Percentiles rank a stretch among this genome's conserved stretches.
Evolutionary conservation across 306 rosid genomes (phyloP).

Genomic region (apple (Malus domestica)): DNA sequence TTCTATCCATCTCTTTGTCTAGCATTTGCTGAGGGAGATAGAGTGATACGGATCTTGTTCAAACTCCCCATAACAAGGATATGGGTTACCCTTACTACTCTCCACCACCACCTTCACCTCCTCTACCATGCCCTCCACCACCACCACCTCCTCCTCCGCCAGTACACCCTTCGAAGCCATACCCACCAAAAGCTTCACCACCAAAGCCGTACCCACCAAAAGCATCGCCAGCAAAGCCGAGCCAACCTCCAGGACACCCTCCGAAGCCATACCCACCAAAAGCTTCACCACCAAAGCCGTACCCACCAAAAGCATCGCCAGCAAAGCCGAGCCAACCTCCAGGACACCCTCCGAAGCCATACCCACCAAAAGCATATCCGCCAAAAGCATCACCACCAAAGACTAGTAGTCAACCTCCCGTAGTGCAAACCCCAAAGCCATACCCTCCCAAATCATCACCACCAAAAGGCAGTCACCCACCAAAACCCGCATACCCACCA

Average conservation of each 20-base stretch:
- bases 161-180: neutral
- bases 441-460: neutral
- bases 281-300: neutral
- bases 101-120: constrained; percentile 33
- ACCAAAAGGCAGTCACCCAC: neutral
- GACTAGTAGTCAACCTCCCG: neutral
- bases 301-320: constrained; percentile 6
- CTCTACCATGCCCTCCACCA: constrained; percentile 9
- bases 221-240: neutral
- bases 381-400: constrained; percentile 10
- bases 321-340: neutral
- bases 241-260: neutral
- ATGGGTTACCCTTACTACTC: constrained; percentile 34
- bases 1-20: neutral
- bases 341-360: neutral
- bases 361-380: neutral
- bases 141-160: constrained; percentile 3
- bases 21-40: neutral
- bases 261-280: neutral
- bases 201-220: neutral
- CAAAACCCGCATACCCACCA: neutral
- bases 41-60: neutral
- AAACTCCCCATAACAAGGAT: neutral
- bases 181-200: neutral
- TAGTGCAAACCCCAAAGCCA: neutral